A percentile compares a stretch with the other conserved stretches of the same genome.
Evolutionary conservation across 208 protist genomes (phyloP).

Genomic region (Paratrypanosoma confusum): DNA sequence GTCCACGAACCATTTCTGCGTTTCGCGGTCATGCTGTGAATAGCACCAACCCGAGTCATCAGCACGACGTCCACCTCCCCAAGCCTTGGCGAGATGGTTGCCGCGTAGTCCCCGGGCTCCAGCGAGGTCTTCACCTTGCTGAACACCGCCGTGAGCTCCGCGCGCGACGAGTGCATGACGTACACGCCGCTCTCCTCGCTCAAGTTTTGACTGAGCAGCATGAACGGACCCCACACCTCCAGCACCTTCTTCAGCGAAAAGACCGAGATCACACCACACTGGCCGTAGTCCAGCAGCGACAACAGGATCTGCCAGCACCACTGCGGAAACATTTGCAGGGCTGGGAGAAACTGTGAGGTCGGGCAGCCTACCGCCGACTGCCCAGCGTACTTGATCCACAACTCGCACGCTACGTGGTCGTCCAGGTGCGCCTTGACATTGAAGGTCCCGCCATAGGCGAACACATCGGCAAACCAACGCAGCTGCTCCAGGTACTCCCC

Average conservation of each 20-base stretch:
- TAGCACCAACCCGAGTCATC: no score
- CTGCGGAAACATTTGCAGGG: slow-evolving; percentile 36
- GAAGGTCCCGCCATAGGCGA: slow-evolving; percentile 23
- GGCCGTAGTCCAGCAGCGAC: slow-evolving; percentile 50
- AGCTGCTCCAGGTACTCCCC: slow-evolving; percentile 46
- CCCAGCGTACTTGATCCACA: slow-evolving; percentile 52
- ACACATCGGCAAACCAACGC: slow-evolving; percentile 47
- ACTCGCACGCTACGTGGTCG: slow-evolving; percentile 33
- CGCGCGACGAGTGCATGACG: slow-evolving; percentile 2
- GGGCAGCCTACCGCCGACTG: slow-evolving; percentile 42
- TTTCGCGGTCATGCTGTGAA: no score
- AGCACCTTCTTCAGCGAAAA: slow-evolving; percentile 67
- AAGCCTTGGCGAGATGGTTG: slow-evolving; percentile 35
- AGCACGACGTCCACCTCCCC: slow-evolving; percentile 54
- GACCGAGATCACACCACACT: slow-evolving; percentile 67
- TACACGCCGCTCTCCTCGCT: slow-evolving; percentile 29
- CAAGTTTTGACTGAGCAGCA: slow-evolving; percentile 64
- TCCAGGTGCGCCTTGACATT: slow-evolving; percentile 27
- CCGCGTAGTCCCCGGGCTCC: slow-evolving; percentile 56
- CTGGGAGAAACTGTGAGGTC: slow-evolving; percentile 30
- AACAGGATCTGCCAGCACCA: slow-evolving; percentile 39
- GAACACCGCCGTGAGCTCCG: not conserved
- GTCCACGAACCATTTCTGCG: slow-evolving; percentile 73
- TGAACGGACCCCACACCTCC: slow-evolving; percentile 70
- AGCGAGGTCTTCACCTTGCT: not conserved